phyloP scores from a whole-genome alignment of 495 filamentous ascomycete genomes.

The Aspergillus campestris region DNA sequence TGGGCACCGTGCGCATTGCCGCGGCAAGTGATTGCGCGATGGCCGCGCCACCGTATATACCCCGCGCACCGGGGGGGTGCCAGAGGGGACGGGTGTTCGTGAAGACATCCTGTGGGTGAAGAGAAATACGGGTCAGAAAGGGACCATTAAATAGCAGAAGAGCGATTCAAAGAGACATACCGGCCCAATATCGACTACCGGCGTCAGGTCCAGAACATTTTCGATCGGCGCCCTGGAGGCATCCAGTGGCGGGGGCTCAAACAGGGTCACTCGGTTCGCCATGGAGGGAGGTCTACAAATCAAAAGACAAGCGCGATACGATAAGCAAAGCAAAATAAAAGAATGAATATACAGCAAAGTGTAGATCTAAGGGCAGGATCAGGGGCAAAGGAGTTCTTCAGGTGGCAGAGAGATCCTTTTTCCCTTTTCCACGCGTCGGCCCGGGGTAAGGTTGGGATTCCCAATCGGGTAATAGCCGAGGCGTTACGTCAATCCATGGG shows the following conservation, averaged over 20 bases:
- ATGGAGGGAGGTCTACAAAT: conserved; percentile 9
- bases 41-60: conserved; percentile 86
- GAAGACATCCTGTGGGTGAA: conserved; percentile 60
- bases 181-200: conserved; percentile 69
- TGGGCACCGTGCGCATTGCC: conserved; percentile 75
- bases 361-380: no score
- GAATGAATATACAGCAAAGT: not conserved
- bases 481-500: not conserved
- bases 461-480: conserved; percentile 19
- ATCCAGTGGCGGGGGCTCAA: conserved; percentile 65
- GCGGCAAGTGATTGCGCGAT: conserved; percentile 89
- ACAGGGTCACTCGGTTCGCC: conserved; percentile 52
- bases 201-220: conserved; percentile 77
- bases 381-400: not conserved
- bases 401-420: not conserved
- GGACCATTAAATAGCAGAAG: not conserved
- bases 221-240: conserved; percentile 73
- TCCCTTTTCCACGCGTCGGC: conserved; percentile 1
- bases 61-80: conserved; percentile 84
- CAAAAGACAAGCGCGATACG: not conserved
- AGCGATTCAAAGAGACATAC: conserved; percentile 34
- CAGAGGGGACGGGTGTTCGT: conserved; percentile 86
- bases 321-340: not conserved
- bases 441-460: not conserved
- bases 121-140: not conserved